A percentile compares a stretch with the other conserved stretches of the same genome.
Conservation (phyloP, 352 stramenopile species). For the Halophytophthora batemanensis region DNA sequence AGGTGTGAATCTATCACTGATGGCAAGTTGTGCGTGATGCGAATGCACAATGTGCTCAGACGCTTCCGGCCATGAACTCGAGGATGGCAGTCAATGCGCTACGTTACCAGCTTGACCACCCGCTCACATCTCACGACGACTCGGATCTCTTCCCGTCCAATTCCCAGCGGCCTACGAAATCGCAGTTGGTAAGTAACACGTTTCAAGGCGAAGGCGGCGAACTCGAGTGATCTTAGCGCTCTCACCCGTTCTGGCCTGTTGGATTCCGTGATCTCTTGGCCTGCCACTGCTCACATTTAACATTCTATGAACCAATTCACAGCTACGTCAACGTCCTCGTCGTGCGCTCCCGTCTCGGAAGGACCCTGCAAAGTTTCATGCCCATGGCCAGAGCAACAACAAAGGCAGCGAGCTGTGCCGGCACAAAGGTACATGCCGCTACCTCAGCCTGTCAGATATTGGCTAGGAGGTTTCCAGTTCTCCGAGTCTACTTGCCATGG, state of each 20-base stretch:
- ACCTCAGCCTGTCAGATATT: neutral
- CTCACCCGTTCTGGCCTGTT: too few species aligned
- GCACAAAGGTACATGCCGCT: slow-evolving; percentile 23
- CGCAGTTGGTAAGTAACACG: slow-evolving; percentile 37
- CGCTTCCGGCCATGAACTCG: slow-evolving; percentile 37
- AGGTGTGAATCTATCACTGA: neutral
- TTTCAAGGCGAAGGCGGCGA: too few species aligned
- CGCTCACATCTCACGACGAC: slow-evolving; percentile 76
- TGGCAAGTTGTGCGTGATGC: neutral
- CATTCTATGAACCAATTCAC: neutral
- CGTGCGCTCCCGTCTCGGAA: slow-evolving; percentile 25
- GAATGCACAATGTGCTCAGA: slow-evolving; percentile 3
- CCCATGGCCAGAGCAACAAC: slow-evolving; percentile 5
- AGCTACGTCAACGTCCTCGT: slow-evolving; percentile 53
- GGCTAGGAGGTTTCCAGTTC: too few species aligned
- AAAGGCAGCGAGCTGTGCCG: slow-evolving; percentile 6
- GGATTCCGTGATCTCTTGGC: too few species aligned
- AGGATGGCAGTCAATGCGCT: slow-evolving; percentile 64
- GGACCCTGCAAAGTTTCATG: slow-evolving; percentile 17
- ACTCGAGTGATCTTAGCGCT: too few species aligned
- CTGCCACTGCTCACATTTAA: neutral
- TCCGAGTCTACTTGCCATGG: neutral
- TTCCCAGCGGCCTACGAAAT: slow-evolving; percentile 47
- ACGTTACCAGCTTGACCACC: slow-evolving; percentile 74
- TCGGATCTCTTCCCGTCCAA: slow-evolving; percentile 43